phyloP scores from a whole-genome alignment of 495 filamentous ascomycete genomes.

The Geopyxis carbonaria region DNA sequence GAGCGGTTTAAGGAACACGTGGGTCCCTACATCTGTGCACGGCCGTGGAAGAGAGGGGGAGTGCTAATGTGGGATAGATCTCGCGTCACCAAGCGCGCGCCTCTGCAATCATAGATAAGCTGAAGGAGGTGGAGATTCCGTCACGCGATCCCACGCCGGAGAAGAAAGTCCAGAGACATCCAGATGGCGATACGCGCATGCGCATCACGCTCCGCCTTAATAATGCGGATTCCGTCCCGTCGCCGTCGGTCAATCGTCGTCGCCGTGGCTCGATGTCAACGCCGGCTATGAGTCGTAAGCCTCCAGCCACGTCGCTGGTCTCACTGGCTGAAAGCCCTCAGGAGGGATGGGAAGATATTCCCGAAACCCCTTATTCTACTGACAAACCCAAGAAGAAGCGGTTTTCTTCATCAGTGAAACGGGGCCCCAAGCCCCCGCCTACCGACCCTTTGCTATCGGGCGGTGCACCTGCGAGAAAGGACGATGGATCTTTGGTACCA shows the following conservation, averaged over 20 bases:
- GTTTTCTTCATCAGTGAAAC: constrained; percentile 10
- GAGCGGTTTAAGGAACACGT: constrained; percentile 54
- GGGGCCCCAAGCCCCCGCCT: constrained; percentile 17
- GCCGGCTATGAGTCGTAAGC: not conserved
- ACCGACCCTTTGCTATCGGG: constrained; percentile 19
- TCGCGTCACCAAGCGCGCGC: constrained; percentile 63
- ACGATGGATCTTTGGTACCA: constrained; percentile 33
- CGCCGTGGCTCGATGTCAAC: constrained; percentile 10
- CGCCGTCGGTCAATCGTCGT: constrained; percentile 1
- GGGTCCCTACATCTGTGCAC: too few species aligned
- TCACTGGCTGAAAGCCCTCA: not conserved
- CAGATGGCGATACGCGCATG: constrained; percentile 15
- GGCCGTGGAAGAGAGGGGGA: too few species aligned
- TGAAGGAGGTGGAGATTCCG: constrained; percentile 52
- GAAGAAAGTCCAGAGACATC: constrained; percentile 32
- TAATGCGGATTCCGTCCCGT: constrained; percentile 27
- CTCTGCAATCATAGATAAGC: constrained; percentile 60
- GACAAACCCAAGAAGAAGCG: constrained; percentile 13
- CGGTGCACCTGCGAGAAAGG: constrained; percentile 16
- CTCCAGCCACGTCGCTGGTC: not conserved
- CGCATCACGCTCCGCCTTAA: constrained; percentile 52
- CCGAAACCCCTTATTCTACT: not conserved
- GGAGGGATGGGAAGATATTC: constrained; percentile 1
- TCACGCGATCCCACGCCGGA: constrained; percentile 50
- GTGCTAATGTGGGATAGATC: constrained; percentile 32